These are phyloP conservation scores for Hyphopichia khmerensis DNA, from an alignment of 1,139 yeast genomes.

Conservation along the genomic window DNA sequence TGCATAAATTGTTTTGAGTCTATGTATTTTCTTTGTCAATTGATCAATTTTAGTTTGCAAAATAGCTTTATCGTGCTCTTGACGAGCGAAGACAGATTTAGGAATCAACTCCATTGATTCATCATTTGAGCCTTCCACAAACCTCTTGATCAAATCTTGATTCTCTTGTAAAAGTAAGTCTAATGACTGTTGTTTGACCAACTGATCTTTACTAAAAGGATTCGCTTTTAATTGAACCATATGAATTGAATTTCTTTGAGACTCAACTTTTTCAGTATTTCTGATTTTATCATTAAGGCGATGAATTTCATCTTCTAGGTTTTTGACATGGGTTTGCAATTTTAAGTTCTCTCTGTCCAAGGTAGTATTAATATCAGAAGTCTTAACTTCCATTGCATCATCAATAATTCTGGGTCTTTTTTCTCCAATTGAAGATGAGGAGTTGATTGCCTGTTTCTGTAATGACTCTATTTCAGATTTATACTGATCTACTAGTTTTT, in stretches of 20 bases:
- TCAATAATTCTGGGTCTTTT: constrained; percentile 25
- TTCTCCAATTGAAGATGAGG: constrained; percentile 20
- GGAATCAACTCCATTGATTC: constrained; percentile 41
- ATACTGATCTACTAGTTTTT: constrained; percentile 55
- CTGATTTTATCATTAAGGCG: constrained; percentile 33
- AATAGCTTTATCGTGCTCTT: constrained; percentile 52
- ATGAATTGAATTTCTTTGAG: constrained; percentile 41
- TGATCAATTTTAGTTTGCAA: constrained; percentile 52
- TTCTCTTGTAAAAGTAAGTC: constrained; percentile 61
- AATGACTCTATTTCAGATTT: constrained; percentile 51
- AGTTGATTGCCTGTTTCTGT: constrained; percentile 19
- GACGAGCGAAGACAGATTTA: constrained; percentile 61
- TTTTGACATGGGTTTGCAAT: constrained; percentile 37
- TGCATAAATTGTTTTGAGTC: constrained; percentile 66
- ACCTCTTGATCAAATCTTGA: constrained; percentile 42
- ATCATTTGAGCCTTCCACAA: constrained; percentile 12
- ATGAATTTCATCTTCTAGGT: constrained; percentile 31
- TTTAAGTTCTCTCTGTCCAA: constrained; percentile 45
- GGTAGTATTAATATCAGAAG: constrained; percentile 20
- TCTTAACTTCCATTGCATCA: constrained; percentile 14
- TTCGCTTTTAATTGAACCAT: constrained; percentile 66
- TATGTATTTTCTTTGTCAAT: constrained; percentile 52
- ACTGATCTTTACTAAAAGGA: constrained; percentile 67
- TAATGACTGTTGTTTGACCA: constrained; percentile 55
- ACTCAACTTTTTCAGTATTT: constrained; percentile 20